Conservation (phyloP, 306 rosid species). For the Cyclanthera cordifolia region DNA sequence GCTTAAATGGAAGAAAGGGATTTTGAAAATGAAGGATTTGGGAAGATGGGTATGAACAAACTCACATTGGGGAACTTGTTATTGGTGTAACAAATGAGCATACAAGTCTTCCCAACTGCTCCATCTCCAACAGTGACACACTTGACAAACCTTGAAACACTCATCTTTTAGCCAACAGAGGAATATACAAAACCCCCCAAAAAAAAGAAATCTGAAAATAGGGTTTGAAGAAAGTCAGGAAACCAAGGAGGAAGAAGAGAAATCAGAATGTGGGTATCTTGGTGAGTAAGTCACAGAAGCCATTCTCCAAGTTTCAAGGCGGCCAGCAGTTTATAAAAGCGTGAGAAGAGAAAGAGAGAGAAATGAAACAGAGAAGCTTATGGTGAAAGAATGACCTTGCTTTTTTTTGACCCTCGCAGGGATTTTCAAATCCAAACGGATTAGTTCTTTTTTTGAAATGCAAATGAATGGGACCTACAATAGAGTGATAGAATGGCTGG, state of each 20-base stretch:
- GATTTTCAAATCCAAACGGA: constrained; percentile 6
- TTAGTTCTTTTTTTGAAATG: background rate
- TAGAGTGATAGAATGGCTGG: constrained; percentile 9
- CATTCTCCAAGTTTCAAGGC: constrained; percentile 30
- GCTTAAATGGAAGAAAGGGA: constrained; percentile 11
- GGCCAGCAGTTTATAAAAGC: constrained; percentile 7
- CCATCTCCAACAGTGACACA: constrained; percentile 99
- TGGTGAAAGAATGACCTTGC: constrained; percentile 2
- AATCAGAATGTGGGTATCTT: constrained; percentile 14
- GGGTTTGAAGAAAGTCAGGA: background rate
- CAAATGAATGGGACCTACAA: background rate
- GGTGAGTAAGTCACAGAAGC: constrained; percentile 20
- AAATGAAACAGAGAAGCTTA: background rate
- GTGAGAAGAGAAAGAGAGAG: constrained; percentile 2
- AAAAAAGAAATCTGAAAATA: background rate
- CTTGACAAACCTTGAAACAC: constrained; percentile 81
- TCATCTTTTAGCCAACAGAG: constrained; percentile 1
- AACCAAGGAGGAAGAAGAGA: constrained; percentile 3
- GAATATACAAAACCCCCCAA: background rate
- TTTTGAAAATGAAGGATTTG: constrained; percentile 1
- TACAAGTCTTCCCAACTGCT: constrained; percentile 96
- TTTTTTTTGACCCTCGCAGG: constrained; percentile 8
- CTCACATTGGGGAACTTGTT: constrained; percentile 93
- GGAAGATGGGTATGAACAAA: constrained; percentile 12
- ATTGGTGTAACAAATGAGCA: constrained; percentile 97